phyloP scores from a whole-genome alignment of 2,329 filamentous ascomycete species.

The Chaetomium sp. region DNA sequence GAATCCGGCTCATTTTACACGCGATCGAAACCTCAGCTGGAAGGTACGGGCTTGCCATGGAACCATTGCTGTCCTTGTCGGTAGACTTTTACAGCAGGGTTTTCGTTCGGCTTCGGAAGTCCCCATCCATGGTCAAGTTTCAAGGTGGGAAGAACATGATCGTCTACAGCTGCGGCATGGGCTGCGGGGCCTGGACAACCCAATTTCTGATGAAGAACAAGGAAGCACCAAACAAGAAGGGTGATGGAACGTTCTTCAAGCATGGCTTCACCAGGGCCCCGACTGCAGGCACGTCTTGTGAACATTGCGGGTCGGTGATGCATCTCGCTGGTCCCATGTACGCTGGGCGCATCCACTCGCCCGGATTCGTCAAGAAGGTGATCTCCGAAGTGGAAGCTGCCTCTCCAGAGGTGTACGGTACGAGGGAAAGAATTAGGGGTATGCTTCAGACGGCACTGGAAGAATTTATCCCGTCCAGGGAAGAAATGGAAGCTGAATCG shows the following conservation, averaged over 20 bases:
- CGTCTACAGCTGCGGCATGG: constrained; percentile 82
- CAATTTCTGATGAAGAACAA: constrained; percentile 71
- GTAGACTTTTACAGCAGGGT: constrained; percentile 93
- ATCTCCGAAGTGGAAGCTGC: constrained; percentile 63
- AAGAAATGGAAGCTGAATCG: constrained; percentile 31
- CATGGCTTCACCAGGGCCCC: constrained; percentile 69
- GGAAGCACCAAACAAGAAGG: constrained; percentile 61
- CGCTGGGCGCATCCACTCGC: constrained; percentile 79
- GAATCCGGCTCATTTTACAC: constrained; percentile 78
- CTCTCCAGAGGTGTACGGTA: constrained; percentile 67
- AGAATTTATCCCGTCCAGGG: constrained; percentile 45
- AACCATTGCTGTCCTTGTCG: constrained; percentile 84
- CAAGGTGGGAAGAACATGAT: constrained; percentile 87
- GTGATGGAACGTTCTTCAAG: constrained; percentile 66
- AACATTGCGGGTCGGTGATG: constrained; percentile 79
- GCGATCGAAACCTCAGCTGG: constrained; percentile 73
- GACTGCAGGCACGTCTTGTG: constrained; percentile 58
- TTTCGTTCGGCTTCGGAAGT: constrained; percentile 75
- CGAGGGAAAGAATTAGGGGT: constrained; percentile 73
- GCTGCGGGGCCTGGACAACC: constrained; percentile 86
- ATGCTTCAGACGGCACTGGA: constrained; percentile 88
- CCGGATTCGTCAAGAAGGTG: constrained; percentile 72
- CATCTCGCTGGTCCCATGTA: constrained; percentile 95
- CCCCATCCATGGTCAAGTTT: constrained; percentile 82
- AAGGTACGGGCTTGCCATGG: constrained; percentile 79